These are phyloP conservation scores for Myochromella boudieri DNA, from an alignment of 768 basidiomycete genomes.

Conservation along the genomic window DNA sequence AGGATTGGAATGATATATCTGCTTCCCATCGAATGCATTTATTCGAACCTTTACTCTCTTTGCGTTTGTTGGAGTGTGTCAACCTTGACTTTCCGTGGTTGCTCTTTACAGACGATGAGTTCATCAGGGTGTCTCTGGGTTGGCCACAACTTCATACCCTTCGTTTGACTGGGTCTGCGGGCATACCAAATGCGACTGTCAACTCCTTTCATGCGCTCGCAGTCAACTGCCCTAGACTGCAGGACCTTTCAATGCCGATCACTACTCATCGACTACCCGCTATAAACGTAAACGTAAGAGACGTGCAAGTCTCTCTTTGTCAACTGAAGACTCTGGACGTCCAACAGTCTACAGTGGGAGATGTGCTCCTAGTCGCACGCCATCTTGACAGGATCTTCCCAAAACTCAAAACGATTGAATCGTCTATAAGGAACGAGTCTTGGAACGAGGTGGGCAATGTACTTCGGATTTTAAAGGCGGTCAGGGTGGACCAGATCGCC, in stretches of 20 bases:
- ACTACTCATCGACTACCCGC: slow-evolving; percentile 2
- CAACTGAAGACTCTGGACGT: slow-evolving; percentile 5
- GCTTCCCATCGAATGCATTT: neutral
- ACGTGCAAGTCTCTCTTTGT: neutral
- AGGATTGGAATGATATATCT: neutral
- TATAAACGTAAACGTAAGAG: neutral
- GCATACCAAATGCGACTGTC: slow-evolving; percentile 6
- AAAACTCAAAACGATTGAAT: slow-evolving; percentile 1
- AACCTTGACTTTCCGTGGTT: slow-evolving; percentile 8
- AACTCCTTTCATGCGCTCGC: slow-evolving; percentile 2
- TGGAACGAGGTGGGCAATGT: slow-evolving; percentile 1
- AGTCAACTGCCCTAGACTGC: slow-evolving; percentile 4
- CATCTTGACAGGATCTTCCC: slow-evolving; percentile 11
- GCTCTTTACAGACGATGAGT: slow-evolving; percentile 3
- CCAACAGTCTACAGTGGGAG: slow-evolving; percentile 4
- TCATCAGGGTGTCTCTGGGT: slow-evolving; percentile 3
- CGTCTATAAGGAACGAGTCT: neutral
- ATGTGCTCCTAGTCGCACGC: neutral
- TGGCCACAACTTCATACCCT: slow-evolving; percentile 3
- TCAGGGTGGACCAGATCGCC: slow-evolving; percentile 3
- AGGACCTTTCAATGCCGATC: slow-evolving; percentile 8
- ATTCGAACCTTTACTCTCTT: slow-evolving; percentile 8
- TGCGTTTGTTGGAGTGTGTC: slow-evolving; percentile 4
- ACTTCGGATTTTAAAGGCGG: neutral
- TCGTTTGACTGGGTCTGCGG: slow-evolving; percentile 1